These are phyloP conservation scores for Paraleonurus japonicus DNA, from an alignment of 257 asterid genomes.

Conservation along the genomic window DNA sequence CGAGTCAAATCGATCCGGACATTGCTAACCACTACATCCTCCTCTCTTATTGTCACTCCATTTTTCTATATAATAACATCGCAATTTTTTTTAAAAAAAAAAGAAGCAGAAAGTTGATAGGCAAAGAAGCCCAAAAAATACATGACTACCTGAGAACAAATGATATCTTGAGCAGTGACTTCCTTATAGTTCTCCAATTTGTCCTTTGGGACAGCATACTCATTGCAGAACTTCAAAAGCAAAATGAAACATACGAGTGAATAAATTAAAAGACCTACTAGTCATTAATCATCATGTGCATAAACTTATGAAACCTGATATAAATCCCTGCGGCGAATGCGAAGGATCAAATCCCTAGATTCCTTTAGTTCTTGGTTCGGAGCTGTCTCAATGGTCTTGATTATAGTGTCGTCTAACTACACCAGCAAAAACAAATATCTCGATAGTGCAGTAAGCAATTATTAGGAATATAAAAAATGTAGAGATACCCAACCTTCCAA, in stretches of 20 bases:
- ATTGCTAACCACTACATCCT: slow-evolving; percentile 85
- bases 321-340: slow-evolving; percentile 80
- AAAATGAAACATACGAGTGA: not conserved
- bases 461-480: slow-evolving; percentile 21
- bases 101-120: not conserved
- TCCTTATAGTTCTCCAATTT: slow-evolving; percentile 69
- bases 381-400: slow-evolving; percentile 88
- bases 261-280: not conserved
- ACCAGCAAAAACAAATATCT: slow-evolving; percentile 21
- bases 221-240: slow-evolving; percentile 78
- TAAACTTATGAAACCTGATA: slow-evolving; percentile 58
- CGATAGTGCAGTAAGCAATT: slow-evolving; percentile 20
- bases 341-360: slow-evolving; percentile 81
- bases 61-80: slow-evolving; percentile 42
- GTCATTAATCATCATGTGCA: not conserved
- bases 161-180: slow-evolving; percentile 81
- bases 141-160: slow-evolving; percentile 77
- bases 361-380: slow-evolving; percentile 69
- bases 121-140: slow-evolving; percentile 10
- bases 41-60: slow-evolving; percentile 58
- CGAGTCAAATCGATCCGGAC: slow-evolving; percentile 83
- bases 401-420: slow-evolving; percentile 85
- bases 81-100: slow-evolving; percentile 6
- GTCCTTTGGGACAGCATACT: slow-evolving; percentile 86
- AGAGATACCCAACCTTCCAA: slow-evolving; percentile 74